Percentiles rank a stretch among this genome's conserved stretches.
Conservation (phyloP, 768 basidiomycete genomes). For the Suillus subalutaceus region DNA sequence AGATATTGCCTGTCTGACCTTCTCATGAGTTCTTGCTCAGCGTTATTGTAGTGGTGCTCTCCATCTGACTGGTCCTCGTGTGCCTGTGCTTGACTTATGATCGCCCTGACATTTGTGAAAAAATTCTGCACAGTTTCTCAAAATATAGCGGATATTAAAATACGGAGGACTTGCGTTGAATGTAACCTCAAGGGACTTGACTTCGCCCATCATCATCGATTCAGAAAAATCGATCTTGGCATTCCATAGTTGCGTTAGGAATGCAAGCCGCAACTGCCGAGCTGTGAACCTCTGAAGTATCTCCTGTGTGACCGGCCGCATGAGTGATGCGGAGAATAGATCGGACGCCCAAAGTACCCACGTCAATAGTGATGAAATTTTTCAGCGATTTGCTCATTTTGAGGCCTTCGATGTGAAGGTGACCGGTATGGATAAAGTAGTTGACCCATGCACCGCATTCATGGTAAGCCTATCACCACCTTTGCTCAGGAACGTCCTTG, state of each 20-base stretch:
- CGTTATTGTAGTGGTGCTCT: constrained; percentile 62
- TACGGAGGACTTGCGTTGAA: constrained; percentile 68
- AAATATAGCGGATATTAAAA: constrained; percentile 7
- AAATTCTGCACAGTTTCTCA: constrained; percentile 70
- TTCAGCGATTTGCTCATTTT: constrained; percentile 99
- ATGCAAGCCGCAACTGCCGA: constrained; percentile 88
- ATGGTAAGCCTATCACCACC: constrained; percentile 78
- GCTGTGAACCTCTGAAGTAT: constrained; percentile 82
- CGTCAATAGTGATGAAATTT: constrained; percentile 97
- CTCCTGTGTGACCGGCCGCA: constrained; percentile 55
- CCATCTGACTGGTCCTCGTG: constrained; percentile 57
- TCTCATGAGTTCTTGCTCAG: constrained; percentile 69
- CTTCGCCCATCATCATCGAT: constrained; percentile 85
- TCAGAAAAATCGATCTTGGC: constrained; percentile 94
- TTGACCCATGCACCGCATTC: constrained; percentile 94
- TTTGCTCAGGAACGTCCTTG: constrained; percentile 10
- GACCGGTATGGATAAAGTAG: constrained; percentile 98
- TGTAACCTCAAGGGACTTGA: constrained; percentile 77
- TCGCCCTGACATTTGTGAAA: constrained; percentile 85
- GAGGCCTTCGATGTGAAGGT: constrained; percentile 95
- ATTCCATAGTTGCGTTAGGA: constrained; percentile 91
- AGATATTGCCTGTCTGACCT: constrained; percentile 45
- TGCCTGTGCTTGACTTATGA: constrained; percentile 59
- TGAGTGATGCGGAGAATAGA: constrained; percentile 12
- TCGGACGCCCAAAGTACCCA: constrained; percentile 39